Conservation (phyloP, 768 basidiomycete species). For the Steccherinum ochraceum region DNA sequence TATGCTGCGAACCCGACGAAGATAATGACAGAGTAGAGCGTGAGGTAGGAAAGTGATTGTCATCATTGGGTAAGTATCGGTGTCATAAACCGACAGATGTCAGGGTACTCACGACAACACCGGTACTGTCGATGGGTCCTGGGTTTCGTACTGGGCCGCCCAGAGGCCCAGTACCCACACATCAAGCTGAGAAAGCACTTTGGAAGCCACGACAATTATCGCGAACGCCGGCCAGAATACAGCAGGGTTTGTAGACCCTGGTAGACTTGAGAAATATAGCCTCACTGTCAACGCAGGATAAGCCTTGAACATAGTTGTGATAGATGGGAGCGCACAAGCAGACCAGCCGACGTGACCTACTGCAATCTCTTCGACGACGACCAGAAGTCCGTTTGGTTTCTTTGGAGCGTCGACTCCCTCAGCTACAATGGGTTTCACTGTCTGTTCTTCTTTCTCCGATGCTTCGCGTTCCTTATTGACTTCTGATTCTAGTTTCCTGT, state of each 20-base stretch:
- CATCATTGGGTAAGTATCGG: constrained; percentile 21
- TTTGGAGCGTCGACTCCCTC: constrained; percentile 4
- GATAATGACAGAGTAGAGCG: constrained; percentile 32
- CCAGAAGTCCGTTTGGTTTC: constrained; percentile 16
- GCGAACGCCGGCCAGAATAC: constrained; percentile 25
- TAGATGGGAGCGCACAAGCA: constrained; percentile 17
- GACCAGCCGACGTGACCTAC: constrained; percentile 22
- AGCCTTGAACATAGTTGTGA: background rate
- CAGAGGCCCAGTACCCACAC: constrained; percentile 37
- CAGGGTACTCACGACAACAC: constrained; percentile 11
- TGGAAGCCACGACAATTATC: constrained; percentile 10
- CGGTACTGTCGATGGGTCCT: constrained; percentile 15
- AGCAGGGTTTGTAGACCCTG: constrained; percentile 17
- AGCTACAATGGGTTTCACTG: constrained; percentile 1
- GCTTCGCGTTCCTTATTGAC: constrained; percentile 15
- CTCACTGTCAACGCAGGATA: constrained; percentile 16
- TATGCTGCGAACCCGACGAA: constrained; percentile 26
- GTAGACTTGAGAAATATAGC: constrained; percentile 18
- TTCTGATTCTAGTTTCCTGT: constrained; percentile 17
- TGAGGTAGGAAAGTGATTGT: constrained; percentile 32
- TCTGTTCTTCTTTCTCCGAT: constrained; percentile 16
- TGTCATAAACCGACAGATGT: constrained; percentile 14
- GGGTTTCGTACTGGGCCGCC: constrained; percentile 17
- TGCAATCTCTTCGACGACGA: constrained; percentile 24
- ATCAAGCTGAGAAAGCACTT: constrained; percentile 19